phyloP scores from a whole-genome alignment of 352 stramenopile species.

The Globisporangium echinulatum region DNA sequence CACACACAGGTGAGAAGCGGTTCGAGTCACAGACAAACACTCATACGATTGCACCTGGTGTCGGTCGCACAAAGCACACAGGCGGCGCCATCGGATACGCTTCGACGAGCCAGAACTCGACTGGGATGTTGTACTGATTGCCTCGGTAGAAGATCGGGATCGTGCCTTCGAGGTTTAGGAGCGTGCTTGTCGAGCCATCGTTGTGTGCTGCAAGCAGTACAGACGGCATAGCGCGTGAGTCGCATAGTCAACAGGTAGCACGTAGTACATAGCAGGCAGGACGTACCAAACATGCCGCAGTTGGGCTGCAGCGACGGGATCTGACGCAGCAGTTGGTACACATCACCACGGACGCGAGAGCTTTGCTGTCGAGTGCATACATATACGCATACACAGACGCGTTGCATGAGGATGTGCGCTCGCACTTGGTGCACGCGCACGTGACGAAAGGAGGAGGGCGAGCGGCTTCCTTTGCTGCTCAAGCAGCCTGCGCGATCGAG shows the following conservation, averaged over 20 bases:
- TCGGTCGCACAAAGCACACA: constrained; percentile 85
- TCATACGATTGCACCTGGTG: constrained; percentile 22
- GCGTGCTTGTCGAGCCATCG: constrained; percentile 78
- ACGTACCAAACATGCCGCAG: constrained; percentile 75
- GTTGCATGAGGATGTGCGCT: too few relatives aligned
- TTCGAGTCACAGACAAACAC: background rate
- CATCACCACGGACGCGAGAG: constrained; percentile 71
- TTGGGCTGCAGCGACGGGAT: constrained; percentile 83
- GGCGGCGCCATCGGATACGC: constrained; percentile 75
- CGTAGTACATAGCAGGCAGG: background rate
- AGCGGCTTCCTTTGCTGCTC: too few relatives aligned
- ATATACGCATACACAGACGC: background rate
- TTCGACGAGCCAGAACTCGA: constrained; percentile 86
- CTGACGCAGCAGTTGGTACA: constrained; percentile 81
- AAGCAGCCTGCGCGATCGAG: too few relatives aligned
- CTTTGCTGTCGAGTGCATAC: constrained; percentile 50
- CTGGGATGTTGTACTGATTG: constrained; percentile 90
- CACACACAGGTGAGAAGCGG: background rate
- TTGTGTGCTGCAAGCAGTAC: constrained; percentile 56
- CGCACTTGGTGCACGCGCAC: background rate
- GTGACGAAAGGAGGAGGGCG: too few relatives aligned
- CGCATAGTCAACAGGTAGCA: background rate
- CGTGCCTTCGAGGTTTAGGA: constrained; percentile 82
- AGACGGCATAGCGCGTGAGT: background rate
- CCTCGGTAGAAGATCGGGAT: constrained; percentile 88